Evolutionary conservation across 306 rosid genomes (phyloP), one percentile per base, ranked within the genome.

Genomic region (Cicer arietinum): DNA sequence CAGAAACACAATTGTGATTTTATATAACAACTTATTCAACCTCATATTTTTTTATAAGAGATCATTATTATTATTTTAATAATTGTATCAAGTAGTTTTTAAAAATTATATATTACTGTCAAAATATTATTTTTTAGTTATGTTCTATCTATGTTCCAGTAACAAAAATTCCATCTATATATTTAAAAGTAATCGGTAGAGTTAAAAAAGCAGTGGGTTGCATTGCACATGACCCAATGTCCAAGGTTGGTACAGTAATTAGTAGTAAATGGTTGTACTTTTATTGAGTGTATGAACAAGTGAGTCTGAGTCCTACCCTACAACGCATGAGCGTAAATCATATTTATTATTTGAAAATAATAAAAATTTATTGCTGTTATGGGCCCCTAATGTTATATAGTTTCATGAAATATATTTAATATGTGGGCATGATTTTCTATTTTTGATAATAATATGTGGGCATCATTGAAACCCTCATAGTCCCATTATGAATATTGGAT

Each of bases 191-290:
- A 30, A 30, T 10, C 56, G 18, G 66, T 44, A 35, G 2, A 3
- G 11, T 8, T 14, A 7, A 10, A 18, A 3, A 30, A 30, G 35
- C 14, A 22, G 20, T 54, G 44, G 25, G 74, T 54, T 68, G 63
- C 81, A 59, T 30, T 30, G 35, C 35, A 3, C 77, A 41, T 59
- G 61, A 72, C 64, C 51, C 17, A 79, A 71, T 73, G 54, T 20
- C 40, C 64, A 65, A 54, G 83, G 63, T 73, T 65, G 79, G 79
- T 51, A 65, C 73, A 65, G 69, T 67, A 79, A 73, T 8, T 72
- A 7, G 67, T 72, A 65, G 69, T 67, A 79, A 73, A 12, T 72
- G 7, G 67, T 20, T 9, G 35, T 17, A 17, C 30, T 6, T 8
- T 8, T 53, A 30, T 30, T 30, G 35, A 30, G 69, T 65, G 37